These are phyloP conservation scores for Fusarium sp. DNA, from an alignment of 2,329 filamentous ascomycete species.

Conservation along the genomic window DNA sequence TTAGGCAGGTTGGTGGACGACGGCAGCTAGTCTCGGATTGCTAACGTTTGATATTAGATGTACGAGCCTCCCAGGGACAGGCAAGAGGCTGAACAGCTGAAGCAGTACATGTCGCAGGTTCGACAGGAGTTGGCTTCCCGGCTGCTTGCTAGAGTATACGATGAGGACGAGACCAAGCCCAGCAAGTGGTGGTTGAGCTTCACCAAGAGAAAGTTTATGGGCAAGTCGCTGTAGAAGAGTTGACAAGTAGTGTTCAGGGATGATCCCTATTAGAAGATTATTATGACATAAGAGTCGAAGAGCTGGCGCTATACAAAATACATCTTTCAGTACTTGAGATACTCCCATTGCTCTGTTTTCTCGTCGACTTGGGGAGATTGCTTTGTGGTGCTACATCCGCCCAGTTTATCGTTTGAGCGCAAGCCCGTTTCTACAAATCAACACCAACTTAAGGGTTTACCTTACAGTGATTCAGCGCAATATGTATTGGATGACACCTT, in stretches of 20 bases:
- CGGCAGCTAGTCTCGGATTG: neutral
- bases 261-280: constrained; percentile 38
- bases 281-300: constrained; percentile 30
- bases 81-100: constrained; percentile 87
- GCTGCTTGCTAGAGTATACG: constrained; percentile 87
- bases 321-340: constrained; percentile 14
- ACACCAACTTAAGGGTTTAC: too few species aligned
- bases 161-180: constrained; percentile 77
- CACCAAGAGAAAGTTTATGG: constrained; percentile 99
- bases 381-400: too few species aligned
- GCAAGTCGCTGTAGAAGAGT: constrained; percentile 77
- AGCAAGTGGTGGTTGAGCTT: constrained; percentile 98
- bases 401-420: too few species aligned
- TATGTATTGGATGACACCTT: too few species aligned
- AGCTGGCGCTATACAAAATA: constrained; percentile 38
- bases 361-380: neutral
- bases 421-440: too few species aligned
- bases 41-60: constrained; percentile 61
- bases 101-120: constrained; percentile 91
- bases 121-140: constrained; percentile 88
- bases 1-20: constrained; percentile 7
- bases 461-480: too few species aligned
- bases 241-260: neutral
- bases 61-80: constrained; percentile 90
- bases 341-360: constrained; percentile 5